phyloP scores from a whole-genome alignment of 768 basidiomycete species.

The Serendipita indica region DNA sequence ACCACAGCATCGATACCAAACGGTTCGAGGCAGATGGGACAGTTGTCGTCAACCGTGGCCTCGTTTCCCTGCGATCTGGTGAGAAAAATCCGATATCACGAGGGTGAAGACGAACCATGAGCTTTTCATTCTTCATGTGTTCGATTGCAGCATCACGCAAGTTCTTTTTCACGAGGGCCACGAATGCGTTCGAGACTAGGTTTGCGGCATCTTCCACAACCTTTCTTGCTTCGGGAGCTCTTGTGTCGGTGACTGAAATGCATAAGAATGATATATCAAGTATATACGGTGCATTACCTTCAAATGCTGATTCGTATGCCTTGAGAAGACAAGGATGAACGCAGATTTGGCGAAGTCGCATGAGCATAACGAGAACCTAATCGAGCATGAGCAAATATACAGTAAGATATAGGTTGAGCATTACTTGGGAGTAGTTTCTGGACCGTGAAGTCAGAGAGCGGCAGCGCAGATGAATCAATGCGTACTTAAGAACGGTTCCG shows the following conservation, averaged over 20 bases:
- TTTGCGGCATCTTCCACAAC: slow-evolving; percentile 29
- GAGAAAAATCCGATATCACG: neutral
- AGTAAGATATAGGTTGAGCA: neutral
- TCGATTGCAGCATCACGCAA: slow-evolving; percentile 29
- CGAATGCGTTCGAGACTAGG: slow-evolving; percentile 35
- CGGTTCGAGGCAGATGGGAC: slow-evolving; percentile 51
- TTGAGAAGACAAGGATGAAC: slow-evolving; percentile 53
- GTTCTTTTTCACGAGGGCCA: slow-evolving; percentile 32
- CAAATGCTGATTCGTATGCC: slow-evolving; percentile 34
- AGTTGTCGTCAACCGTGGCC: slow-evolving; percentile 36
- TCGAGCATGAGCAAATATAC: neutral
- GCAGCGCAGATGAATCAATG: slow-evolving; percentile 6
- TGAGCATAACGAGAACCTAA: slow-evolving; percentile 51
- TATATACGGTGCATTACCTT: neutral
- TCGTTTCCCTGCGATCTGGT: slow-evolving; percentile 27
- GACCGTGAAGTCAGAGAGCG: neutral
- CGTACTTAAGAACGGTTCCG: slow-evolving; percentile 54
- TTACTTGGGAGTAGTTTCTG: slow-evolving; percentile 44
- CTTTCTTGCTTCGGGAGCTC: slow-evolving; percentile 17
- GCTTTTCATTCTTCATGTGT: slow-evolving; percentile 39
- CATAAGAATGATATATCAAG: slow-evolving; percentile 1
- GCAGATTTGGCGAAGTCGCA: slow-evolving; percentile 56
- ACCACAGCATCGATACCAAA: slow-evolving; percentile 35
- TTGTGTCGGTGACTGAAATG: neutral
- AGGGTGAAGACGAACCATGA: slow-evolving; percentile 23